Conservation (phyloP, 345 rosid species). For the Erucastrum elatum region DNA sequence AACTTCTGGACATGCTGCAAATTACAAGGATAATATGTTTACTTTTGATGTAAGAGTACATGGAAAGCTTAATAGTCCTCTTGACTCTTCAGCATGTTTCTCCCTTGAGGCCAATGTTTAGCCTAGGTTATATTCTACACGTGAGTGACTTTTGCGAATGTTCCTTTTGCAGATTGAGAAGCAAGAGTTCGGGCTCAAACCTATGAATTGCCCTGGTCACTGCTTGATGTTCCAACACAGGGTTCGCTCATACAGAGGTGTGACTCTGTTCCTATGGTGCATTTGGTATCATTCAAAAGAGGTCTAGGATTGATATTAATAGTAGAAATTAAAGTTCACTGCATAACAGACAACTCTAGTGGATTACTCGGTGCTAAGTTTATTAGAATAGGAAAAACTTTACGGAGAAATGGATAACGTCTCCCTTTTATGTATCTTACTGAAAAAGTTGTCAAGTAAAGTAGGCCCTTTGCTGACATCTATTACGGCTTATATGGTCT, state of each 20-base stretch:
- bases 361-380: background rate
- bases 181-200: slow-evolving; percentile 96
- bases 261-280: background rate
- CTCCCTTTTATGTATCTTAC: slow-evolving; percentile 8
- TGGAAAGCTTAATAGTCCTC: slow-evolving; percentile 10
- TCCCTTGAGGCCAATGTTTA: background rate
- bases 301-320: slow-evolving; percentile 3
- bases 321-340: background rate
- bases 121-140: background rate
- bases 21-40: slow-evolving; percentile 98
- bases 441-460: background rate
- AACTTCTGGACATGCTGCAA: slow-evolving; percentile 96
- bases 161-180: slow-evolving; percentile 69
- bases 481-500: slow-evolving; percentile 16
- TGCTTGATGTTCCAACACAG: slow-evolving; percentile 93
- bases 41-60: slow-evolving; percentile 67
- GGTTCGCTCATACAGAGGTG: slow-evolving; percentile 93
- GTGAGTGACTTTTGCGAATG: slow-evolving; percentile 5
- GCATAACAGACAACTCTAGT: background rate
- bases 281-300: background rate
- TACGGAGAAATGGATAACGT: slow-evolving; percentile 11
- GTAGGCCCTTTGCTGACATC: slow-evolving; percentile 8
- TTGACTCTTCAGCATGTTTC: slow-evolving; percentile 16
- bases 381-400: background rate
- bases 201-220: slow-evolving; percentile 99